phyloP scores from a whole-genome alignment of 192 early-diverging fungal species.

The Backusella psychrophila region DNA sequence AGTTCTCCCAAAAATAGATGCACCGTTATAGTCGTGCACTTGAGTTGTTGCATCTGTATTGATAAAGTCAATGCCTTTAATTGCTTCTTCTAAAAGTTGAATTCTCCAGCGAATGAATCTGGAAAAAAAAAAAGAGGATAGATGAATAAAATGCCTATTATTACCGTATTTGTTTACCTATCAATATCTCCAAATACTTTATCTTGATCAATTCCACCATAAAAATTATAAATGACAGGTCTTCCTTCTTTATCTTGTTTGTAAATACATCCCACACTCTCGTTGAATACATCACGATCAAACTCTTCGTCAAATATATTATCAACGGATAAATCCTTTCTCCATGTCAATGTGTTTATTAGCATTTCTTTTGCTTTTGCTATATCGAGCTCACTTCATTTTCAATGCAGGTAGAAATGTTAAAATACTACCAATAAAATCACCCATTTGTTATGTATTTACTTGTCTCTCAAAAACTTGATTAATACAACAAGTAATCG shows the following conservation, averaged over 20 bases:
- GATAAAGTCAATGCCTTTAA: conserved; percentile 52
- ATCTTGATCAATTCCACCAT: conserved; percentile 47
- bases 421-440: not conserved
- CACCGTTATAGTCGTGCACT: conserved; percentile 61
- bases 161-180: not conserved
- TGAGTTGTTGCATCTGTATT: conserved; percentile 55
- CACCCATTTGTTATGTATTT: not conserved
- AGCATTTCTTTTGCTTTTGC: conserved; percentile 45
- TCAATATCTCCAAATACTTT: conserved; percentile 52
- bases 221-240: conserved; percentile 60
- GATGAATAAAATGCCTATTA: not conserved
- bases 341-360: conserved; percentile 48
- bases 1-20: conserved; percentile 44
- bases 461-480: conserved; percentile 57
- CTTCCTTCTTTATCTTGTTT: conserved; percentile 45
- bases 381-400: conserved; percentile 34
- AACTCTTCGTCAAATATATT: conserved; percentile 46
- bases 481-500: conserved; percentile 52
- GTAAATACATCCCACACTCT: conserved; percentile 47
- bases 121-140: not conserved
- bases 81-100: conserved; percentile 58
- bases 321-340: conserved; percentile 46
- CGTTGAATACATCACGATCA: conserved; percentile 40
- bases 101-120: conserved; percentile 61
- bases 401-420: not conserved